Conservation (phyloP, 2,329 filamentous ascomycete species). For the Talaromyces sp. region DNA sequence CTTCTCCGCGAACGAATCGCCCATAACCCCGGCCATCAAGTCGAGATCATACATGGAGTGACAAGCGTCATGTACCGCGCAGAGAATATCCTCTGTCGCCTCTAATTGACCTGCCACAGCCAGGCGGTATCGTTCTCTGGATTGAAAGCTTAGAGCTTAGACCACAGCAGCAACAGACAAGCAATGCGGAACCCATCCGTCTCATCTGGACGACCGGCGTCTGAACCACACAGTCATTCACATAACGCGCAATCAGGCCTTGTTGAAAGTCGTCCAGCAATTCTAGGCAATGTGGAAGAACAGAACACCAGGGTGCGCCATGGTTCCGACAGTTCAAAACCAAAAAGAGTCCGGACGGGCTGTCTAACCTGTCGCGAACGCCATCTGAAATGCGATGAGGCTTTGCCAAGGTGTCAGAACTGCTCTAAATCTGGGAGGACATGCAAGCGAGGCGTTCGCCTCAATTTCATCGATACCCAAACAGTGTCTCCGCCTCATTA, state of each 20-base stretch:
- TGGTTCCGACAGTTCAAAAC: slow-evolving; percentile 44
- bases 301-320: slow-evolving; percentile 10
- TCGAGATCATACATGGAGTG: background rate
- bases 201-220: background rate
- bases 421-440: slow-evolving; percentile 80
- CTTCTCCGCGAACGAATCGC: background rate
- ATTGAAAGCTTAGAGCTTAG: background rate
- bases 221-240: background rate
- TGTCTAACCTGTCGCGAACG: slow-evolving; percentile 86
- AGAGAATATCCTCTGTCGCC: background rate
- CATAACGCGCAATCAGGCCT: slow-evolving; percentile 1
- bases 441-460: slow-evolving; percentile 77
- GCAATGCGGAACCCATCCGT: background rate
- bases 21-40: background rate
- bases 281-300: background rate
- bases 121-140: background rate
- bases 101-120: background rate
- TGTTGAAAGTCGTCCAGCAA: background rate
- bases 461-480: slow-evolving; percentile 88
- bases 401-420: slow-evolving; percentile 61
- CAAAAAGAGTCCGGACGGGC: slow-evolving; percentile 83
- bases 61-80: background rate
- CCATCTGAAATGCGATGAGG: slow-evolving; percentile 88
- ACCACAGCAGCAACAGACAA: background rate
- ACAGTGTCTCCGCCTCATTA: slow-evolving; percentile 61